Percentiles rank a stretch among this genome's conserved stretches.
These are phyloP conservation scores for Apodospora peruviana DNA, from an alignment of 495 filamentous ascomycete species.

Conservation along the genomic window DNA sequence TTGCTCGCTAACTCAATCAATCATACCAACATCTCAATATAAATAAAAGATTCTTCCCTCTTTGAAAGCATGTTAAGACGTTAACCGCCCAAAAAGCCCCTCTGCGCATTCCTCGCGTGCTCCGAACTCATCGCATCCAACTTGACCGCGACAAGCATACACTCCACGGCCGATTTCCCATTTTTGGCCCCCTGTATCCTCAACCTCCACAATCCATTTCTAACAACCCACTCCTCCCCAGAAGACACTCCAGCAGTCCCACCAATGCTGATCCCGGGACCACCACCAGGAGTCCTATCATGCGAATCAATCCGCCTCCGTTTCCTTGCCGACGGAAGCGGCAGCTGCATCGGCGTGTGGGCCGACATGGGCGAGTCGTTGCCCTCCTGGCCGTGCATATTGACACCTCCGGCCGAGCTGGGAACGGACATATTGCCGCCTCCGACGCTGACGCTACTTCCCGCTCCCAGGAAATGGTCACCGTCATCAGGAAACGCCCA, in stretches of 20 bases:
- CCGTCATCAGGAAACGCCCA: slow-evolving; percentile 23
- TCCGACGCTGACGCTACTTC: slow-evolving; percentile 10
- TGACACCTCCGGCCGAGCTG: slow-evolving; percentile 27
- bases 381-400: no score
- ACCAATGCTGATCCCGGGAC: slow-evolving; percentile 1
- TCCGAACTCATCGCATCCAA: slow-evolving; percentile 69
- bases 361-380: slow-evolving; percentile 32
- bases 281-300: slow-evolving; percentile 24
- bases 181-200: slow-evolving; percentile 53
- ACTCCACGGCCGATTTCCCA: slow-evolving; percentile 53
- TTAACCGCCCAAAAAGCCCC: slow-evolving; percentile 54
- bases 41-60: not conserved
- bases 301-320: slow-evolving; percentile 39
- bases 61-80: not conserved
- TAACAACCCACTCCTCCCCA: slow-evolving; percentile 69
- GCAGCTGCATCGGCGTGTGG: slow-evolving; percentile 2
- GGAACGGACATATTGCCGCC: slow-evolving; percentile 24
- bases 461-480: not conserved
- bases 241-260: no score
- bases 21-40: no score
- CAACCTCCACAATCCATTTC: slow-evolving; percentile 76
- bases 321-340: slow-evolving; percentile 35
- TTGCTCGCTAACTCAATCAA: not conserved
- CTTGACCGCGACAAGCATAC: slow-evolving; percentile 72
- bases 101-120: slow-evolving; percentile 58